A percentile compares a stretch with the other conserved stretches of the same genome.
Conservation (phyloP, 2,329 filamentous ascomycete genomes). For the Teratosphaeria destructans region DNA sequence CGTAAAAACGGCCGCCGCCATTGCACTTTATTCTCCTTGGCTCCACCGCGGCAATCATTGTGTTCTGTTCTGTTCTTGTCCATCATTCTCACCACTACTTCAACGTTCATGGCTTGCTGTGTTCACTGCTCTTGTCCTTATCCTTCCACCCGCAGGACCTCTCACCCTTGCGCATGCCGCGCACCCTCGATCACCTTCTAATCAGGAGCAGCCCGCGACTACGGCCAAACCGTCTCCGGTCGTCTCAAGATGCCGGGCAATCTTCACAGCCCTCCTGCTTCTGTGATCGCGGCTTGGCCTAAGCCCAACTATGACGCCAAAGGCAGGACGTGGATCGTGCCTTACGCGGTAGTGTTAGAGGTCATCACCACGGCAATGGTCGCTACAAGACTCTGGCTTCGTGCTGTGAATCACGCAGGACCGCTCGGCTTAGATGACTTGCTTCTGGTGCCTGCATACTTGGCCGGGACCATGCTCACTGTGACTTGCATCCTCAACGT, state of each 20-base stretch:
- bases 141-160: not conserved
- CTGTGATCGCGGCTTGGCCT: conserved; percentile 14
- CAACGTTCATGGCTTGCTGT: not conserved
- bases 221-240: not conserved
- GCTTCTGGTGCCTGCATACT: conserved; percentile 6
- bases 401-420: conserved; percentile 13
- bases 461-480: conserved; percentile 11
- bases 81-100: not conserved
- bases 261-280: conserved; percentile 7
- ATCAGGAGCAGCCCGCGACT: not conserved
- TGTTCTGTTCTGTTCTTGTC: not conserved
- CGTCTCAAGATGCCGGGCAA: conserved; percentile 15
- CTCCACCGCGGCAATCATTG: not conserved
- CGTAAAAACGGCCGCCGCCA: not conserved
- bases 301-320: conserved; percentile 17
- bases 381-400: conserved; percentile 11
- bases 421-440: conserved; percentile 18
- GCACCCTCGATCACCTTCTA: not conserved
- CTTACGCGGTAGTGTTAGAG: conserved; percentile 10
- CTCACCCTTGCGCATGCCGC: not conserved
- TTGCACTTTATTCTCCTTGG: not conserved
- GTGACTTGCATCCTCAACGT: conserved; percentile 6
- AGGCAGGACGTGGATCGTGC: conserved; percentile 11
- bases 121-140: not conserved
- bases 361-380: conserved; percentile 10